Evolutionary conservation across 441 rosid genomes (phyloP), one percentile per base, ranked within the genome.

Genomic region (Euphorbia celastroides): DNA sequence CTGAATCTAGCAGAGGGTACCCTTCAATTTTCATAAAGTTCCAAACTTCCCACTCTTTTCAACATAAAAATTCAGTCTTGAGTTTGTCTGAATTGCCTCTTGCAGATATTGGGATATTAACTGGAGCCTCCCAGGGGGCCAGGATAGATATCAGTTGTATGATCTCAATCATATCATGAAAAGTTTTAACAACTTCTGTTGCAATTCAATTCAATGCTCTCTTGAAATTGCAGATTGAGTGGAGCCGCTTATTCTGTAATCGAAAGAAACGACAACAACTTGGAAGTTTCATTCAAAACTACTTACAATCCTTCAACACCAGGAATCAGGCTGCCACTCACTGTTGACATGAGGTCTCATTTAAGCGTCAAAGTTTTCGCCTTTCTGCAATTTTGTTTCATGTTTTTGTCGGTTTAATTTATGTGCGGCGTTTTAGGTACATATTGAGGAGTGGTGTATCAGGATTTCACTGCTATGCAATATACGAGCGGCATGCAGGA

Each of bases 271-370:
- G 58, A 74, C 16, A 77, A 76, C 62, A n/a, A 10, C 7, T 8
- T 81, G 66, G 85, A 81, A 64, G 76, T 79, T 68, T 78, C 84
- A n/a, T 81, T 81, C 69, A 76, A 66, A 73, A 72, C 57, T 7
- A 69, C 70, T 51, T 81, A 64, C 28, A 44, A 64, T 72, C 80
- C 75, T 12, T 64, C 80, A 5, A 44, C 54, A 51, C 1, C 32
- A 13, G 73, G 74, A 60, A 65, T 2, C 71, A 70, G 48, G 17
- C 71, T 77, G 36, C 85, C 82, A 22, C 75, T 79, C 23, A 72
- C 72, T 72, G 34, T 77, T n/a, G 82, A 78, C 73, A 74, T 72
- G 38, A 76, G 85, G 79, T 81, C 36, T 22, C 20, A 1, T 5
- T 22, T 62, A 32, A 27, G 12, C n/a, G n/a, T n/a, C n/a, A 52